A percentile compares a stretch with the other conserved stretches of the same genome.
phyloP scores from a whole-genome alignment of 768 basidiomycete species.

The Panaeolus papilionaceus region DNA sequence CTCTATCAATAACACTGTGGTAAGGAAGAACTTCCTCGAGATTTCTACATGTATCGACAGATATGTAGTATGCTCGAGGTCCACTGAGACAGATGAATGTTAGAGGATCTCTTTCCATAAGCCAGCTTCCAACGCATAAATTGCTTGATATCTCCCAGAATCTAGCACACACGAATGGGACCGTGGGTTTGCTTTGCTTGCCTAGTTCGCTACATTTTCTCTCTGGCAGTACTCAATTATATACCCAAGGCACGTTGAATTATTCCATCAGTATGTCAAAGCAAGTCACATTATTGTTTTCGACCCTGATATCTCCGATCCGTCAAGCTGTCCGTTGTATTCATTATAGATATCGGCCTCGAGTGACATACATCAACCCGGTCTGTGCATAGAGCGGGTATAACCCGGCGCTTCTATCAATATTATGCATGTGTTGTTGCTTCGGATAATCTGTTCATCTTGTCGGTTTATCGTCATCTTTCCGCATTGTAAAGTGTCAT shows the following conservation, averaged over 20 bases:
- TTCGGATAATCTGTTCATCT: conserved; percentile 8
- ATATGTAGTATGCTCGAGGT: too few relatives aligned
- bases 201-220: neutral
- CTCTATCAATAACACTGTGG: neutral
- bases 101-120: too few relatives aligned
- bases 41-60: too few relatives aligned
- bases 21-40: too few relatives aligned
- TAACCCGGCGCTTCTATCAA: conserved; percentile 7
- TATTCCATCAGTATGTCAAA: neutral
- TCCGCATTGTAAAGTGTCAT: conserved; percentile 8
- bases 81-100: too few relatives aligned
- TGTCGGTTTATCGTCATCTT: neutral
- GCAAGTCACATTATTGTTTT: neutral
- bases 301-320: conserved; percentile 5
- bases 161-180: neutral
- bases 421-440: neutral
- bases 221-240: neutral
- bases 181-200: neutral
- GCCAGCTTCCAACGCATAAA: too few relatives aligned
- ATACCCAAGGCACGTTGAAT: conserved; percentile 2
- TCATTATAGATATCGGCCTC: conserved; percentile 13
- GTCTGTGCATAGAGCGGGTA: conserved; percentile 6
- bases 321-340: conserved; percentile 4
- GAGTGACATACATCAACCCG: conserved; percentile 6
- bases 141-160: too few relatives aligned